Percentiles rank a stretch among this genome's conserved stretches.
Conservation (phyloP, 2,329 filamentous ascomycete species). For the Diaporthe batatas region DNA sequence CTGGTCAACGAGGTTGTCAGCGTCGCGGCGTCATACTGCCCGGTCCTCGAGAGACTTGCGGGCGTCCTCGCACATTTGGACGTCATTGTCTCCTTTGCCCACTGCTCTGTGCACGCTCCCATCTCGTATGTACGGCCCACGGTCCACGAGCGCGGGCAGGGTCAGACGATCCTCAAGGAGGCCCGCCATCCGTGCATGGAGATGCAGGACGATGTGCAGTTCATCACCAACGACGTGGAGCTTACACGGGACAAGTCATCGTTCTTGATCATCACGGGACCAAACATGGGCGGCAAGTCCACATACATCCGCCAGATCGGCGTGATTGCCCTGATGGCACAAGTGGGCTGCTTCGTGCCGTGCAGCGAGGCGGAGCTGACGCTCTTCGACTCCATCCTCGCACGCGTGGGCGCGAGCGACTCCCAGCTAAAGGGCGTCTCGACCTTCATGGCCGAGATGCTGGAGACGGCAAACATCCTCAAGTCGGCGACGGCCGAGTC, state of each 20-base stretch:
- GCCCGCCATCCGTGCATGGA: slow-evolving; percentile 98
- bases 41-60: slow-evolving; percentile 89
- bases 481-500: slow-evolving; percentile 96
- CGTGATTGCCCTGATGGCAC: slow-evolving; percentile 96
- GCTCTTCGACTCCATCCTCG: slow-evolving; percentile 97
- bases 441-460: slow-evolving; percentile 99
- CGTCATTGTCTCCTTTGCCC: slow-evolving; percentile 93
- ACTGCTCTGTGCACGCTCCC: slow-evolving; percentile 92
- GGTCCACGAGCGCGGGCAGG: slow-evolving; percentile 89
- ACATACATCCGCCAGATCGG: slow-evolving; percentile 98
- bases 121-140: slow-evolving; percentile 91
- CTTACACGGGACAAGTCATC: slow-evolving; percentile 83
- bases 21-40: slow-evolving; percentile 94
- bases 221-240: slow-evolving; percentile 97
- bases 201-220: slow-evolving; percentile 97
- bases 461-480: slow-evolving; percentile 97
- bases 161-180: slow-evolving; percentile 90
- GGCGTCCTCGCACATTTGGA: slow-evolving; percentile 92
- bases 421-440: slow-evolving; percentile 98
- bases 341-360: slow-evolving; percentile 96
- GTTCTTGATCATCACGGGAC: slow-evolving; percentile 96
- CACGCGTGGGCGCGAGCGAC: slow-evolving; percentile 94
- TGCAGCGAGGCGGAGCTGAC: slow-evolving; percentile 91
- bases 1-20: slow-evolving; percentile 92
- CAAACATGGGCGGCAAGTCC: slow-evolving; percentile 99